Percentiles rank a stretch among this genome's conserved stretches.
phyloP scores from a whole-genome alignment of 768 basidiomycete genomes.

The Xerocomellus dryophilus region DNA sequence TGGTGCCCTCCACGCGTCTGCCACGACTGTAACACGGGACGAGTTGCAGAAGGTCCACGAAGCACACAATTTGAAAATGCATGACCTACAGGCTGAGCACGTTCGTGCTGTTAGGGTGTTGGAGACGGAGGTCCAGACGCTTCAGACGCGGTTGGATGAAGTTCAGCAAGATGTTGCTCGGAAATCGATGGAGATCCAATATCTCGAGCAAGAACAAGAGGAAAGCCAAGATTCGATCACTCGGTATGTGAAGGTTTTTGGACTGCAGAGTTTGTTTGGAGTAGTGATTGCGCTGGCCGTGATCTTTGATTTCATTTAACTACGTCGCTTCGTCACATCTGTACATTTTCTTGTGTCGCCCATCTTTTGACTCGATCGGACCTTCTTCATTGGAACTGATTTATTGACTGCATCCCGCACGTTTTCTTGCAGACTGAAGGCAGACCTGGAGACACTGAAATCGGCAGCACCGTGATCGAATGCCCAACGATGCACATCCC shows the following conservation, averaged over 20 bases:
- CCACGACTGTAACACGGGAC: slow-evolving; percentile 60
- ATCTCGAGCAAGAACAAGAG: slow-evolving; percentile 75
- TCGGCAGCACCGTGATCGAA: slow-evolving; percentile 28
- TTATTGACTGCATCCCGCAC: slow-evolving; percentile 36
- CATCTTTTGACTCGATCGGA: slow-evolving; percentile 14
- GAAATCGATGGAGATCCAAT: slow-evolving; percentile 79
- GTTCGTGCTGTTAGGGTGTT: slow-evolving; percentile 53
- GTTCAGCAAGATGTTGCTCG: slow-evolving; percentile 59
- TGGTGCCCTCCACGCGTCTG: slow-evolving; percentile 39
- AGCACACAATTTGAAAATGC: slow-evolving; percentile 79
- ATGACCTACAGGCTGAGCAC: slow-evolving; percentile 68
- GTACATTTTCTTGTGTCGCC: slow-evolving; percentile 19
- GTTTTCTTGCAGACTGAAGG: slow-evolving; percentile 56
- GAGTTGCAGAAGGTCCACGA: slow-evolving; percentile 77
- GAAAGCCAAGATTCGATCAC: slow-evolving; percentile 72
- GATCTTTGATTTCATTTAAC: slow-evolving; percentile 52
- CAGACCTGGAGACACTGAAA: slow-evolving; percentile 56
- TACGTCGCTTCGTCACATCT: slow-evolving; percentile 16
- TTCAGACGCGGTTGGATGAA: slow-evolving; percentile 48
- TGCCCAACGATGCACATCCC: slow-evolving; percentile 5
- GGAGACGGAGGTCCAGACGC: slow-evolving; percentile 55
- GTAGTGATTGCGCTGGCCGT: slow-evolving; percentile 51
- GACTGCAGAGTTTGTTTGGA: slow-evolving; percentile 54
- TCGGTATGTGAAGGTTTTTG: slow-evolving; percentile 69
- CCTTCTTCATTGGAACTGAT: slow-evolving; percentile 25